Evolutionary conservation across 2,329 filamentous ascomycete species (phyloP), one percentile per base, ranked within the genome.

Genomic region (Paracamarosporium sp.): DNA sequence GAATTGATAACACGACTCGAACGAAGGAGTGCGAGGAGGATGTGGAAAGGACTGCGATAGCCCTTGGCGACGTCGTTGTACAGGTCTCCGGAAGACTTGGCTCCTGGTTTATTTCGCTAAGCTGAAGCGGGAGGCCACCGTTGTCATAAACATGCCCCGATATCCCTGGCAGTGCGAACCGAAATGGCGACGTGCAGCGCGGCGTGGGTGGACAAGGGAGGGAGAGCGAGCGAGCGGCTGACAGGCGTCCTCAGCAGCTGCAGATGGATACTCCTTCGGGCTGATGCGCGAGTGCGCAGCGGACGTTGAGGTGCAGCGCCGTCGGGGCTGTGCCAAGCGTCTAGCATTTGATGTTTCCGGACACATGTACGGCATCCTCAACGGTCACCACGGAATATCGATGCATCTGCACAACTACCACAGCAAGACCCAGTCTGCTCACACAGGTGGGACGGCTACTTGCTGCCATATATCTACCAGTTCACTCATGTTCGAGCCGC

Each of bases 41-140:
- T 50, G 50, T 54, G 54, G 50, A 50, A 50, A 48, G 27, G 33
- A 44, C 59, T 50, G 59, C 45, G 52, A 38, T 51, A 45, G 54
- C 55, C 40, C 55, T 62, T 55, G 55, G 62, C 51, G 63, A 51
- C 24, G 66, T 64, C 63, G 67, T 66, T 56, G 53, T 60, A 50
- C 55, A 58, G 56, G 58, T 51, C 56, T 55, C 61, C 61, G 51
- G 60, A 51, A 60, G 65, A 59, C 67, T 74, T 71, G 71, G 68
- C 69, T 63, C 47, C 52, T 59, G 65, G 63, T 65, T 68, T 65
- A 67, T 68, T 66, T 69, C 67, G 72, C 68, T 71, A 50, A 36
- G 31, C 36, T 55, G 35, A 50, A 36, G 31, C 36, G 48, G 35
- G 35, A 53, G 51, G 63, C 66, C 68, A 72, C 70, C 65, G 69